These are phyloP conservation scores for Acidomyces sp. DNA, from an alignment of 495 filamentous ascomycete species.

Conservation along the genomic window DNA sequence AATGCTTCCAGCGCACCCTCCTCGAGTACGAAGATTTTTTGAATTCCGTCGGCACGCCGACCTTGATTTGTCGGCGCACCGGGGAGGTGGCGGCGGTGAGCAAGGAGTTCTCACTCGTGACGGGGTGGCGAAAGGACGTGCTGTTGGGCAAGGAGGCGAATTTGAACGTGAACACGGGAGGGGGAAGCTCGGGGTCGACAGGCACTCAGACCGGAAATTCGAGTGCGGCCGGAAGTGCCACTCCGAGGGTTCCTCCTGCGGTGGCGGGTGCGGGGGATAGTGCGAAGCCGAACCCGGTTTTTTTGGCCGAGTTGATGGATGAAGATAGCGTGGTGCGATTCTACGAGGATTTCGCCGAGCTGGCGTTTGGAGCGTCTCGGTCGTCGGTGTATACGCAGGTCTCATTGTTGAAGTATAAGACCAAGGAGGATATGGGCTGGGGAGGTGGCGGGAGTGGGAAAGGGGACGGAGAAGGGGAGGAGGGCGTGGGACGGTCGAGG, in stretches of 20 bases:
- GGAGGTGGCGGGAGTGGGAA: constrained; percentile 14
- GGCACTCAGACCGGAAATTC: constrained; percentile 23
- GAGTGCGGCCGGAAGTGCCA: constrained; percentile 31
- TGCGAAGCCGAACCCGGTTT: constrained; percentile 62
- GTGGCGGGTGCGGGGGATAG: constrained; percentile 13
- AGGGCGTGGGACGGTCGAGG: background rate
- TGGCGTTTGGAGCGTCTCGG: constrained; percentile 80
- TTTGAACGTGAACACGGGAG: constrained; percentile 68
- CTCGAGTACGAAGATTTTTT: constrained; percentile 88
- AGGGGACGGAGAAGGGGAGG: too few species aligned
- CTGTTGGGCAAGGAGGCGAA: constrained; percentile 80
- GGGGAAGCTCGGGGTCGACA: constrained; percentile 20
- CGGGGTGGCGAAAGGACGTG: constrained; percentile 87
- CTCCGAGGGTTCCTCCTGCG: constrained; percentile 31
- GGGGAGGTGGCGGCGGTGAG: constrained; percentile 85
- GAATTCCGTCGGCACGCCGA: constrained; percentile 73
- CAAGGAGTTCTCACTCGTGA: constrained; percentile 87
- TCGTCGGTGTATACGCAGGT: constrained; percentile 64
- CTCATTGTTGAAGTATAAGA: constrained; percentile 80
- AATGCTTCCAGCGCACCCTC: constrained; percentile 84
- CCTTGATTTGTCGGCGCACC: constrained; percentile 79
- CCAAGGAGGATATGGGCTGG: constrained; percentile 46
- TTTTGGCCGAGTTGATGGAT: constrained; percentile 82
- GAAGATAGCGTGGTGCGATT: constrained; percentile 88
- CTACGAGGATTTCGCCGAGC: constrained; percentile 85